phyloP scores from a whole-genome alignment of 2,329 filamentous ascomycete genomes.

The Massarina eburnea region DNA sequence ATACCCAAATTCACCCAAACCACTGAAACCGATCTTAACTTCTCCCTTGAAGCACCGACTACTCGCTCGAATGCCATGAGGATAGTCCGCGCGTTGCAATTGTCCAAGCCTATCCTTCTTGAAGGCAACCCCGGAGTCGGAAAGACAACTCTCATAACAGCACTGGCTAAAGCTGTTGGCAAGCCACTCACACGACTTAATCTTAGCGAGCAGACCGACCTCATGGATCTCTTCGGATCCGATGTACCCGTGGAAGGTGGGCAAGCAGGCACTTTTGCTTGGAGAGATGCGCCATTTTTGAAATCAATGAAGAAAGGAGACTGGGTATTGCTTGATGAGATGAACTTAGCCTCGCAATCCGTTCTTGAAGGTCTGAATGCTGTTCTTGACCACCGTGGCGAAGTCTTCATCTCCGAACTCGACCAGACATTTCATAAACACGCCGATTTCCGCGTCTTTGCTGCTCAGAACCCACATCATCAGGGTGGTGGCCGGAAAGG shows the following conservation, averaged over 20 bases:
- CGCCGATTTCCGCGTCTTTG: slow-evolving; percentile 88
- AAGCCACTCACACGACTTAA: slow-evolving; percentile 91
- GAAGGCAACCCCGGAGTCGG: slow-evolving; percentile 98
- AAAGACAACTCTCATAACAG: slow-evolving; percentile 90
- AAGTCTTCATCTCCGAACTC: slow-evolving; percentile 92
- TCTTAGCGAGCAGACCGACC: slow-evolving; percentile 93
- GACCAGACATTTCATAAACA: slow-evolving; percentile 93
- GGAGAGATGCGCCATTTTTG: slow-evolving; percentile 93
- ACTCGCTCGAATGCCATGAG: slow-evolving; percentile 89
- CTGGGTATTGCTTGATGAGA: slow-evolving; percentile 96
- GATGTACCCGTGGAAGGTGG: slow-evolving; percentile 95
- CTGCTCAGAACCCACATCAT: slow-evolving; percentile 95
- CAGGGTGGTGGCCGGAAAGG: slow-evolving; percentile 96
- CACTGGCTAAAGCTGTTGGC: slow-evolving; percentile 77
- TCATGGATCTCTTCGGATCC: slow-evolving; percentile 96
- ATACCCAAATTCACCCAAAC: slow-evolving; percentile 58
- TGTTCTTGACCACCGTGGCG: slow-evolving; percentile 92
- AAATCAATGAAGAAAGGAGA: slow-evolving; percentile 95
- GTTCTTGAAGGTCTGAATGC: slow-evolving; percentile 95
- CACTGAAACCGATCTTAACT: slow-evolving; percentile 57
- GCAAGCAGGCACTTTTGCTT: slow-evolving; percentile 85
- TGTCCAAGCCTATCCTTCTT: slow-evolving; percentile 86
- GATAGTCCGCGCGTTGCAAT: slow-evolving; percentile 83
- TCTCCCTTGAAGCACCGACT: slow-evolving; percentile 86
- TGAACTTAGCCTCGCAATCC: slow-evolving; percentile 97